Base-by-base conservation (phyloP, 2,329 filamentous ascomycete genomes). In the Aureobasidium namibiae region DNA sequence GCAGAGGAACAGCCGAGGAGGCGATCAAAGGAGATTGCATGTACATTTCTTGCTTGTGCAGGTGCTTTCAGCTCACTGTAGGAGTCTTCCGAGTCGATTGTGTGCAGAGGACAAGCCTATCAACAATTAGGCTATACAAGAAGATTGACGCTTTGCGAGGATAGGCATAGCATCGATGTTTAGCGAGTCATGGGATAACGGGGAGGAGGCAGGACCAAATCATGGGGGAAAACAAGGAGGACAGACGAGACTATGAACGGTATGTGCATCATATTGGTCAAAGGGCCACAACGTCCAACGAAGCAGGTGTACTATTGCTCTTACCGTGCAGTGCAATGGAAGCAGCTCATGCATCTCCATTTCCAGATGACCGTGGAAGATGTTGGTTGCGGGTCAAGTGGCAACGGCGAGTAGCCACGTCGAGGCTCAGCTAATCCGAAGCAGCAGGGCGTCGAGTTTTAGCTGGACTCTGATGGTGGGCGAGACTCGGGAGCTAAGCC, bases 321-420 rank as follows among this genome's bases (percentile, higher is more conserved):
- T 54, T 31, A 26, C 26, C 24, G 50, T n/a, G n/a, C 50, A 33
- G 42, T 42, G 50, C 50, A 36, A 54, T 54, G 16, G 50, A 54
- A 42, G 50, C 26, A 41, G 21, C 29, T 13, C 23, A 54, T 54
- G 50, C 50, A 54, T 54, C 50, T 54, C 50, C 36, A 42, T 54
- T 54, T 54, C 38, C 26, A 54, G 50, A 54, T 42, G 34, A 7
- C 26, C 4, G 26, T 26, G 24, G 50, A 33, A n/a, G 41, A 8
- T 34, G 52, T 14, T 11, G 39, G 41, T 41, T 34, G 38, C 42
- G 54, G 41, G 45, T 23, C 41, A 18, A 31, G 34, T 42, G 54
- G 23, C 54, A 57, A 57, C 54, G 54, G 54, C 23, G 54, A 57
- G 42, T 57, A 46, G 33, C 54, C 54, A 57, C 29, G 54, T 57